Conservation (phyloP, 1,139 yeast species). For the Arxiozyma bovina region DNA sequence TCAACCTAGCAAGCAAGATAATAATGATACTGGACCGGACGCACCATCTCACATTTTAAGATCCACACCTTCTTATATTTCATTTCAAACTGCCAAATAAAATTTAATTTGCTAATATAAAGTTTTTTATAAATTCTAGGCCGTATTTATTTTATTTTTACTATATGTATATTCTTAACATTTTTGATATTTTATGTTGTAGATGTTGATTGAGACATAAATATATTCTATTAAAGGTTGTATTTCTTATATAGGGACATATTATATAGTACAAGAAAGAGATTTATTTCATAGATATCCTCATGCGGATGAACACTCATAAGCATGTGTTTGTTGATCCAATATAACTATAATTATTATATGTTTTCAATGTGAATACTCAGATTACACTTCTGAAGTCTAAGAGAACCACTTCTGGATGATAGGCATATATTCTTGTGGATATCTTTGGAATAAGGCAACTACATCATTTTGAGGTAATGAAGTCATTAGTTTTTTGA, state of each 20-base stretch:
- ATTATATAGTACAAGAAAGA: not conserved
- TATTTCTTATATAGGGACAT: not conserved
- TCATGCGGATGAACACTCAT: not conserved
- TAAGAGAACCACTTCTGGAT: conserved; percentile 54
- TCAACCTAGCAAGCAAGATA: conserved; percentile 49
- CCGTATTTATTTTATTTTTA: not conserved
- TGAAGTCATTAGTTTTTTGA: conserved; percentile 40
- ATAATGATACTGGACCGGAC: conserved; percentile 52
- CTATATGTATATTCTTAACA: too few species aligned
- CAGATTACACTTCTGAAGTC: not conserved
- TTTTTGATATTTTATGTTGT: too few species aligned
- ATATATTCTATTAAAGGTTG: not conserved
- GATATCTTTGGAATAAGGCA: conserved; percentile 52
- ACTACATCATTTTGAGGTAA: conserved; percentile 57
- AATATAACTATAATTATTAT: not conserved
- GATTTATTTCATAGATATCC: not conserved
- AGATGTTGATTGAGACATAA: not conserved
- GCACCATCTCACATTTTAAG: conserved; percentile 26
- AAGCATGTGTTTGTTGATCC: not conserved
- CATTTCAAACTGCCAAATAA: conserved; percentile 20
- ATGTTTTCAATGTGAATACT: too few species aligned
- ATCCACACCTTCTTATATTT: conserved; percentile 23
- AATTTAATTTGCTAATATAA: not conserved
- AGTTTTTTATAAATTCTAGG: not conserved
- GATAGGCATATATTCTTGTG: conserved; percentile 52